phyloP scores from a whole-genome alignment of 306 rosid species.

The Vachellia collinsii region DNA sequence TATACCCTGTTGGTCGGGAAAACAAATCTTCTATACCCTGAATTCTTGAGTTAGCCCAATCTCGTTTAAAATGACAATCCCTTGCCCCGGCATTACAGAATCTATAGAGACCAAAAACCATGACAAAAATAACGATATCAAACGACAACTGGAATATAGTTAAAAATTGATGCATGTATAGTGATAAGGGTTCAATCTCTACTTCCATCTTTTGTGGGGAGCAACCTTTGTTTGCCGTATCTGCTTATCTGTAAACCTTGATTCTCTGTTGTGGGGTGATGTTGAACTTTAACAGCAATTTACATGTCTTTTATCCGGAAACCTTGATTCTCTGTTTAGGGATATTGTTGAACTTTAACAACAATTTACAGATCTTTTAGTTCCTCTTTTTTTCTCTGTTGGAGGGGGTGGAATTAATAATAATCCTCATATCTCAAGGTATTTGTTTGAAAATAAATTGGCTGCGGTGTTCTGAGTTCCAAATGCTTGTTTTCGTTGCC shows the following conservation, averaged over 20 bases:
- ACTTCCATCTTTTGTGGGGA: not conserved
- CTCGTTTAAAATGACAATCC: not conserved
- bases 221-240: not conserved
- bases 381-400: not conserved
- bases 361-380: not conserved
- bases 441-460: not conserved
- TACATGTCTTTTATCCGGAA: not conserved
- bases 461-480: not conserved
- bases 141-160: not conserved
- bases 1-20: not conserved
- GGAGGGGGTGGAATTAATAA: not conserved
- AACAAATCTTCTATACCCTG: not conserved
- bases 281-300: not conserved
- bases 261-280: not conserved
- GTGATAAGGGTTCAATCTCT: not conserved
- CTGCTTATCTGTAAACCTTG: not conserved
- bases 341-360: not conserved
- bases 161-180: not conserved
- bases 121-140: not conserved
- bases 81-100: not conserved
- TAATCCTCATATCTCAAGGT: not conserved
- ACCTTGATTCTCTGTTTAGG: not conserved
- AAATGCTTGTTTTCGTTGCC: not conserved
- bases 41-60: not conserved
- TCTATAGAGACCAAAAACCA: not conserved